phyloP scores from a whole-genome alignment of 2,329 filamentous ascomycete species.

The Xylaria sp. region DNA sequence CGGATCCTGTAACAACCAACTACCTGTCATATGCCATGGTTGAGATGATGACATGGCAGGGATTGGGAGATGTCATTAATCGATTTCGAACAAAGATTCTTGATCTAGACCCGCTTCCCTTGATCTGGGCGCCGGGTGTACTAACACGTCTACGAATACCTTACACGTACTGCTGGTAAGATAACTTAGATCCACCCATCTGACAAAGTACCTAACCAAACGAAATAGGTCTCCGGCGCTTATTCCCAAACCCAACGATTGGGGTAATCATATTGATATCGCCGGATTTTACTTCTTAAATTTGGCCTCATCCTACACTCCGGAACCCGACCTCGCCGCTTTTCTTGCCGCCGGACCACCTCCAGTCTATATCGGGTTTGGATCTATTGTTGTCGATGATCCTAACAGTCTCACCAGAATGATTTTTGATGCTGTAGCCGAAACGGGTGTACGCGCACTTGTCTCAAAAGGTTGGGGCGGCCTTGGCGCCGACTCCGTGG shows the following conservation, averaged over 20 bases:
- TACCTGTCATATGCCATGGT: conserved; percentile 86
- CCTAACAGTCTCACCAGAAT: conserved; percentile 56
- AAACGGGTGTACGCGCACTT: conserved; percentile 72
- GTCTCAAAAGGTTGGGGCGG: conserved; percentile 92
- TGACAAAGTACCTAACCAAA: conserved; percentile 12
- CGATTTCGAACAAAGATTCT: conserved; percentile 76
- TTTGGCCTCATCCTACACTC: conserved; percentile 49
- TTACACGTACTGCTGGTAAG: conserved; percentile 88
- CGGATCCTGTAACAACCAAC: conserved; percentile 74
- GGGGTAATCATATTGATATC: conserved; percentile 63
- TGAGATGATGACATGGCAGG: conserved; percentile 94
- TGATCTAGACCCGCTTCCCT: conserved; percentile 78
- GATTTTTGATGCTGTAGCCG: conserved; percentile 59
- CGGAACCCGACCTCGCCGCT: conserved; percentile 48
- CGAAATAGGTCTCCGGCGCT: conserved; percentile 52
- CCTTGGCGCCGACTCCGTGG: conserved; percentile 75
- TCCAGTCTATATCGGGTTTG: conserved; percentile 67
- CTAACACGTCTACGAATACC: conserved; percentile 80
- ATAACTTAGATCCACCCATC: neutral
- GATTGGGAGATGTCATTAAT: conserved; percentile 90
- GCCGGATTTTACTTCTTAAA: conserved; percentile 66
- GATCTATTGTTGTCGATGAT: conserved; percentile 65
- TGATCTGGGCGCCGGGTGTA: conserved; percentile 85
- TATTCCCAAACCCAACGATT: conserved; percentile 64
- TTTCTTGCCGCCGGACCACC: conserved; percentile 60